Conservation (phyloP, 192 early-diverging fungal genomes). For the Umbelopsis sp. region DNA sequence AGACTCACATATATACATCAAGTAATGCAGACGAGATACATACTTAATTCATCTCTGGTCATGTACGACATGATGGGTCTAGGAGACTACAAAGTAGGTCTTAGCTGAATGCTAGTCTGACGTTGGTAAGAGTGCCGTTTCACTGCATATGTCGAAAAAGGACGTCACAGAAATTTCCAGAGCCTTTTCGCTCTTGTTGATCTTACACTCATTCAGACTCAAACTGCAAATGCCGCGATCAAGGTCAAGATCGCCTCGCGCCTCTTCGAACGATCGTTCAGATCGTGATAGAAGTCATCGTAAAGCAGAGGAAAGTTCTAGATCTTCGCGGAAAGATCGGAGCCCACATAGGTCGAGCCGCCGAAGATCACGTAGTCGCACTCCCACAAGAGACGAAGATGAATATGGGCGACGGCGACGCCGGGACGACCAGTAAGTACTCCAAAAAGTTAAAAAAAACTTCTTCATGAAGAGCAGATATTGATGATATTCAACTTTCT, state of each 20-base stretch:
- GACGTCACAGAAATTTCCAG: slow-evolving; percentile 20
- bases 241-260: background rate
- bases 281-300: background rate
- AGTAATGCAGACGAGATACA: background rate
- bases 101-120: background rate
- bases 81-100: background rate
- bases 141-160: background rate
- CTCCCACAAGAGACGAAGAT: background rate
- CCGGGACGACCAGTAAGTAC: background rate
- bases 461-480: background rate
- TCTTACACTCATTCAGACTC: background rate
- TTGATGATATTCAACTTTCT: background rate
- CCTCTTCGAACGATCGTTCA: background rate
- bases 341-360: background rate
- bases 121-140: background rate
- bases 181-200: background rate
- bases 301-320: background rate
- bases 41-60: slow-evolving; percentile 25
- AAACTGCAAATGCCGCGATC: background rate
- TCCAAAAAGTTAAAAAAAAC: background rate
- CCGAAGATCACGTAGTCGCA: slow-evolving; percentile 4
- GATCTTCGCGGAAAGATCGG: slow-evolving; percentile 6
- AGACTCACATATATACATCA: background rate
- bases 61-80: slow-evolving; percentile 6
- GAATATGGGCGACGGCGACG: slow-evolving; percentile 16